Evolutionary conservation across 2,329 filamentous ascomycete genomes (phyloP), one percentile per base, ranked within the genome.

Genomic region (Monilinia vaccinii-corymbosi): DNA sequence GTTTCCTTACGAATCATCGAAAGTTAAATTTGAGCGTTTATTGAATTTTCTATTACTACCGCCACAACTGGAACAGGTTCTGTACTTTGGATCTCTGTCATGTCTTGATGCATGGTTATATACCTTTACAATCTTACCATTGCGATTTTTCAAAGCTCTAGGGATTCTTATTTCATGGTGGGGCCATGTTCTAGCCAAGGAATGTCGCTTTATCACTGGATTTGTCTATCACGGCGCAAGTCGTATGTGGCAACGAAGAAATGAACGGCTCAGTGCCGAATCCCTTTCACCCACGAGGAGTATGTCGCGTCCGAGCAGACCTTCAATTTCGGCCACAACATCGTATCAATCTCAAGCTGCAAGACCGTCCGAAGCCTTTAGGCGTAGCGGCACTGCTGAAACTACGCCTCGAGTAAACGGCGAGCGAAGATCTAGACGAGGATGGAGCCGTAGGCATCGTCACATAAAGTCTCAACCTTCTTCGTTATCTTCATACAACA

Each of bases 81-180:
- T 99, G 7, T 84, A 86, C 62, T 97, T 99, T 74, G 94, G 94
- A 8, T 86, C 89, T 0, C 75, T 97, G 38, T 92, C 93, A 8
- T 99, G 94, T 74, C 78, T 99, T 7, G 94, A 99, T 72, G 89
- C 93, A 1, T 99, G 93, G 91, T 81, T 99, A 1, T 94, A 97
- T 75, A 95, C 91, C 0, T 95, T 99, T 68, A 99, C 94, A 0
- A 96, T 99, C 48, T 77, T 99, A 0, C 94, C 94, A 0, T 80
- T 99, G 61, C 83, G 94, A 2, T 97, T 99, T 68, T 73, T 88
- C 58, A 88, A 92, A 61, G 93, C 94, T 1, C 69, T 93, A 0
- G 84, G 83, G 23, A 85, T 97, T 2, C 75, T 99, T 31, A 73
- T 84, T 11, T 81, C 83, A 62, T 97, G 92, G 81, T 96, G 90